Conservation (phyloP, 169 alveolate species). For the Perkinsus chesapeaki region DNA sequence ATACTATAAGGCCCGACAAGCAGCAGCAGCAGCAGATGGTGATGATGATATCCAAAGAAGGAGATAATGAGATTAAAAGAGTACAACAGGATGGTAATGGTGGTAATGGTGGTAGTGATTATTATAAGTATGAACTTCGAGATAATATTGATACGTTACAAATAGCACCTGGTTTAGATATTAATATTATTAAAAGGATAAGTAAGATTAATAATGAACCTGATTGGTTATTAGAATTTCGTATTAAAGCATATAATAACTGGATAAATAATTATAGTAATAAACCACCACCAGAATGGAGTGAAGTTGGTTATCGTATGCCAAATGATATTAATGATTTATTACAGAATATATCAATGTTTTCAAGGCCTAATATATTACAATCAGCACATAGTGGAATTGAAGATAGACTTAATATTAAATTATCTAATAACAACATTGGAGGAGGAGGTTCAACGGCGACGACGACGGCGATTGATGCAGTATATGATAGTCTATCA, state of each 20-base stretch:
- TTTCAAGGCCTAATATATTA: not conserved
- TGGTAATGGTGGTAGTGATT: too few species aligned
- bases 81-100: too few species aligned
- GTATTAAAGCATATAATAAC: not conserved
- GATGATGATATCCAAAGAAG: too few species aligned
- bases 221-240: not conserved
- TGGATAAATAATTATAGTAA: not conserved
- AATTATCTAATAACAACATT: not conserved
- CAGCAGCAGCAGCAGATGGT: too few species aligned
- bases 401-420: not conserved
- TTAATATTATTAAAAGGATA: not conserved
- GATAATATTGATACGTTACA: not conserved
- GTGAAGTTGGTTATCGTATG: not conserved
- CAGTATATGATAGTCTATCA: constrained; percentile 34
- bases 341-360: not conserved
- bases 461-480: constrained; percentile 19
- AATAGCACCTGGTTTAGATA: not conserved
- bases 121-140: not conserved
- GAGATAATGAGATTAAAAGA: too few species aligned
- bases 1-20: too few species aligned
- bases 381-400: not conserved
- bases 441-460: not conserved
- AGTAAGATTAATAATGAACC: not conserved
- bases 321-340: not conserved
- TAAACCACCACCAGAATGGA: not conserved